Conservation (phyloP, 371 early-diverging fungal species). For the Apophysomyces sp. region DNA sequence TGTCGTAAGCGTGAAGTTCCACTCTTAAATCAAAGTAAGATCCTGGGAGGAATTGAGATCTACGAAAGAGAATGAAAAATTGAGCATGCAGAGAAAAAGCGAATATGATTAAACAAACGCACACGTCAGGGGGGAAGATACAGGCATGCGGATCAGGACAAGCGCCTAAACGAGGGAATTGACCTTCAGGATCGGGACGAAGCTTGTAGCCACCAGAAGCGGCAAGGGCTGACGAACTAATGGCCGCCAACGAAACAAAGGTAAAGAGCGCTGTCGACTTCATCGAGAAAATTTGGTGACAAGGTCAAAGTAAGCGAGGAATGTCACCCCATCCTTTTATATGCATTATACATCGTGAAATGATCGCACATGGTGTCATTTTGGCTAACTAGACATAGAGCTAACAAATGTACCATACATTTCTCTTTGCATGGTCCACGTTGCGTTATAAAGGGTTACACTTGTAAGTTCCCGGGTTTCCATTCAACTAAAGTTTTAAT, state of each 20-base stretch:
- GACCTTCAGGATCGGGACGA: conserved; percentile 48
- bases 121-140: conserved; percentile 60
- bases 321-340: not conserved
- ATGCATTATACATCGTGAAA: not conserved
- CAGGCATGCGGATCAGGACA: conserved; percentile 56
- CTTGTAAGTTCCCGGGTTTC: not conserved
- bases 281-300: not conserved
- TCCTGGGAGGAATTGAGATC: conserved; percentile 58
- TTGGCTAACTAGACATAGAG: not conserved
- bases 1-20: conserved; percentile 58
- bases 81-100: not conserved
- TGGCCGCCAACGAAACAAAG: conserved; percentile 17
- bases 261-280: not conserved
- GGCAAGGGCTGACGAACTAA: conserved; percentile 21
- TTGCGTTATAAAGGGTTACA: not conserved
- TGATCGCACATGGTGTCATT: not conserved
- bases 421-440: not conserved
- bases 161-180: conserved; percentile 57
- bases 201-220: conserved; percentile 6
- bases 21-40: conserved; percentile 59
- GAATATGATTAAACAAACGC: conserved; percentile 7
- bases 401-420: not conserved
- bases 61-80: too few species aligned
- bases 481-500: not conserved
- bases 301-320: not conserved